Evolutionary conservation across 1,139 yeast species (phyloP).

Genomic region (Taphrina confusa): DNA sequence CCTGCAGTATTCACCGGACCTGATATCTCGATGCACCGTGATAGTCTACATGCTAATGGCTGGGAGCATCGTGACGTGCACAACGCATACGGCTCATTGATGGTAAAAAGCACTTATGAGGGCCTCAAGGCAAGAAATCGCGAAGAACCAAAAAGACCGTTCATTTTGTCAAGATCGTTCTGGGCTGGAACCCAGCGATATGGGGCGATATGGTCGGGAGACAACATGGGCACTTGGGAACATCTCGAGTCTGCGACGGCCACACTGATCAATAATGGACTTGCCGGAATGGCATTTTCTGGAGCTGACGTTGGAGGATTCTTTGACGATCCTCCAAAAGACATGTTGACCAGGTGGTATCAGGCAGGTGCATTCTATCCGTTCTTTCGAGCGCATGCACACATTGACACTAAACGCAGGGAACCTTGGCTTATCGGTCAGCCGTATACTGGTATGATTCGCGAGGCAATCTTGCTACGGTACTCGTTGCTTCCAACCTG

Average conservation of each 20-base stretch:
- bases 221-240: slow-evolving; percentile 91
- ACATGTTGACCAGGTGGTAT: slow-evolving; percentile 86
- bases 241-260: slow-evolving; percentile 78
- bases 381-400: slow-evolving; percentile 94
- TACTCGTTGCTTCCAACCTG: slow-evolving; percentile 74
- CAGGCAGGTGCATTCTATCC: slow-evolving; percentile 96
- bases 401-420: slow-evolving; percentile 84
- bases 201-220: slow-evolving; percentile 98
- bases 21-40: slow-evolving; percentile 85
- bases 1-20: slow-evolving; percentile 95
- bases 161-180: slow-evolving; percentile 81
- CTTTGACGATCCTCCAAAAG: slow-evolving; percentile 82
- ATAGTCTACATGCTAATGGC: slow-evolving; percentile 70
- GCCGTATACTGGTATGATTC: slow-evolving; percentile 66
- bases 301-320: slow-evolving; percentile 99
- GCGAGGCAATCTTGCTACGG: slow-evolving; percentile 70
- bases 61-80: slow-evolving; percentile 93
- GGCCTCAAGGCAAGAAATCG: slow-evolving; percentile 59
- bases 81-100: slow-evolving; percentile 76
- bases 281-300: slow-evolving; percentile 85
- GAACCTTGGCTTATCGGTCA: slow-evolving; percentile 89
- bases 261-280: slow-evolving; percentile 77
- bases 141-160: slow-evolving; percentile 65
- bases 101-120: slow-evolving; percentile 75
- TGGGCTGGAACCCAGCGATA: slow-evolving; percentile 89